phyloP scores from a whole-genome alignment of 1,139 yeast genomes.

The Protomyces inouyei region DNA sequence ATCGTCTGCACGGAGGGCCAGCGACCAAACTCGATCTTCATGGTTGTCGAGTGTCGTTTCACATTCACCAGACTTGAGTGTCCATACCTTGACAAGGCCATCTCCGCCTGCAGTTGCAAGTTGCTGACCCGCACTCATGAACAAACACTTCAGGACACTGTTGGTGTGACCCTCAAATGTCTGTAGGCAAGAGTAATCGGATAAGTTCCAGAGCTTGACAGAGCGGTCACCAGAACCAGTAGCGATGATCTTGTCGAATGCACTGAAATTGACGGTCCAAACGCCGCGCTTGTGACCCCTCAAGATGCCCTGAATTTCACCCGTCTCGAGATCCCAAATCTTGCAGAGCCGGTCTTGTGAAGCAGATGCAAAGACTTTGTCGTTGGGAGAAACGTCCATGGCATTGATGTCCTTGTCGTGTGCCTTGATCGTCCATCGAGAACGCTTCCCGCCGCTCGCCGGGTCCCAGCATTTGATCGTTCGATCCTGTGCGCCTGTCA shows the following conservation, averaged over 20 bases:
- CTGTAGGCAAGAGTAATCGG: slow-evolving; percentile 65
- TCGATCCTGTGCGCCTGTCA: slow-evolving; percentile 84
- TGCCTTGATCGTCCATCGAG: slow-evolving; percentile 87
- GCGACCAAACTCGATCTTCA: slow-evolving; percentile 90
- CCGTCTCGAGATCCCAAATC: slow-evolving; percentile 75
- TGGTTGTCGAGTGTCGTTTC: slow-evolving; percentile 82
- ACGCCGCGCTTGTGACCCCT: slow-evolving; percentile 91
- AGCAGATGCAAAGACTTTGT: slow-evolving; percentile 82
- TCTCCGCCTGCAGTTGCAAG: slow-evolving; percentile 87
- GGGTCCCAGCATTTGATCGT: slow-evolving; percentile 83
- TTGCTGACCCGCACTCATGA: slow-evolving; percentile 63
- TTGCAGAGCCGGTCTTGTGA: slow-evolving; percentile 93
- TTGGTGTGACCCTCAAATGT: slow-evolving; percentile 95
- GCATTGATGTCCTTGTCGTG: slow-evolving; percentile 95
- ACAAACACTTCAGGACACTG: slow-evolving; percentile 76
- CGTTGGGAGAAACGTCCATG: slow-evolving; percentile 82
- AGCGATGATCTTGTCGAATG: slow-evolving; percentile 63
- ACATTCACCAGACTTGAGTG: slow-evolving; percentile 67
- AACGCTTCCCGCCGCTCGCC: slow-evolving; percentile 41
- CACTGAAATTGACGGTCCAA: slow-evolving; percentile 84
- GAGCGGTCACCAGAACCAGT: slow-evolving; percentile 92
- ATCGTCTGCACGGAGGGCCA: slow-evolving; percentile 63
- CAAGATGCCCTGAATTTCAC: slow-evolving; percentile 78
- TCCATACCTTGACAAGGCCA: slow-evolving; percentile 91
- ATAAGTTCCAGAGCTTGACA: slow-evolving; percentile 79